phyloP scores from a whole-genome alignment of 768 basidiomycete species.

The Pseudohyphozyma bogoriensis region DNA sequence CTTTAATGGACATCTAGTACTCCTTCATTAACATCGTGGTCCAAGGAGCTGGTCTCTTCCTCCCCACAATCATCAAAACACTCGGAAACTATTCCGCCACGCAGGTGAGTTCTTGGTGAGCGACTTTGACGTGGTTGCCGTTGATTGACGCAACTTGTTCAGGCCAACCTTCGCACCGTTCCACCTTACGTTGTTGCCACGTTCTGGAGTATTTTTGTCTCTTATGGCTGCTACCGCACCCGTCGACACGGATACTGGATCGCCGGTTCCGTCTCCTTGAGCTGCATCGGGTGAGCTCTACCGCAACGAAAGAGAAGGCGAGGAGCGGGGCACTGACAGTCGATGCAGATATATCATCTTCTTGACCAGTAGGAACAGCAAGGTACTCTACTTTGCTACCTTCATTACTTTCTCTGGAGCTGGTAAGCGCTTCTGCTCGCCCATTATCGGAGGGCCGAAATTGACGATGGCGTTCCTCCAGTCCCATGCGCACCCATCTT shows the following conservation, averaged over 20 bases:
- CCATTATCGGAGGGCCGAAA: too few relatives aligned
- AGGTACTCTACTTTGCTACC: slow-evolving; percentile 25
- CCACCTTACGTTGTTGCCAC: slow-evolving; percentile 72
- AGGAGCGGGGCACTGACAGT: too few relatives aligned
- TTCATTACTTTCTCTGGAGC: slow-evolving; percentile 29
- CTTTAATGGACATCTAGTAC: too few relatives aligned
- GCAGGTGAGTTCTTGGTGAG: too few relatives aligned
- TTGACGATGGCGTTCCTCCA: too few relatives aligned
- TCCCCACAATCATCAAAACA: slow-evolving; percentile 62
- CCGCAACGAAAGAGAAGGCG: too few relatives aligned
- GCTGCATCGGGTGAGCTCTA: background rate
- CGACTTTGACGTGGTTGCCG: too few relatives aligned
- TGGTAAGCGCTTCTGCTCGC: too few relatives aligned
- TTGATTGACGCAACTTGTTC: too few relatives aligned
- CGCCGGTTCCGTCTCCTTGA: slow-evolving; percentile 15
- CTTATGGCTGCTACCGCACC: too few relatives aligned
- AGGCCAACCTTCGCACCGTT: slow-evolving; percentile 64
- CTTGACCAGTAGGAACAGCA: slow-evolving; percentile 2
- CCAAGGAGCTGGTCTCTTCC: slow-evolving; percentile 69
- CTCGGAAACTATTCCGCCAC: slow-evolving; percentile 50
- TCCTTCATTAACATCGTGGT: slow-evolving; percentile 39
- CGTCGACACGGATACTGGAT: too few relatives aligned
- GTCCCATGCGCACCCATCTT: slow-evolving; percentile 24
- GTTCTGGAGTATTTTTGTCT: too few relatives aligned
- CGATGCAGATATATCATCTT: slow-evolving; percentile 25